Evolutionary conservation across 306 rosid species (phyloP).

Genomic region (Cicer yamashitae): DNA sequence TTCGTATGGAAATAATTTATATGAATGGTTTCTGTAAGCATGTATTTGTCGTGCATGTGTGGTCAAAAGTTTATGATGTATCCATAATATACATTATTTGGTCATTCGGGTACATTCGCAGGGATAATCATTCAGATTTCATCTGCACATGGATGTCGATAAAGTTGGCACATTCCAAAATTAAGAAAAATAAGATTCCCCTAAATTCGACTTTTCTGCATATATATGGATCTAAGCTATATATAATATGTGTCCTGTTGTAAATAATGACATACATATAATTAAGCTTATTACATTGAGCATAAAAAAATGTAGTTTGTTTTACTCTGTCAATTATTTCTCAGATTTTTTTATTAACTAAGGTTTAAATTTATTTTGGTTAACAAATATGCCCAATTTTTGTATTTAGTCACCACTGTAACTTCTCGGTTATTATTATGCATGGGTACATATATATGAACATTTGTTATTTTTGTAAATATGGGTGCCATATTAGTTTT

Average conservation of each 20-base stretch:
- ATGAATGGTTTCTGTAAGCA: constrained; percentile 29
- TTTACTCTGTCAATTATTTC: too few relatives aligned
- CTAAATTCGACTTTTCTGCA: background rate
- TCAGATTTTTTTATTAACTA: too few relatives aligned
- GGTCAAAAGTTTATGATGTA: constrained; percentile 35
- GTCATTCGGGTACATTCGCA: constrained; percentile 3
- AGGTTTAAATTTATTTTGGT: too few relatives aligned
- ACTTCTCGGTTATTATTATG: too few relatives aligned
- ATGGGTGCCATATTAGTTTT: too few relatives aligned
- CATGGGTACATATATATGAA: too few relatives aligned
- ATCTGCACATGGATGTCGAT: constrained; percentile 39
- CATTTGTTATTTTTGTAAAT: too few relatives aligned
- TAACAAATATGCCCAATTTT: too few relatives aligned
- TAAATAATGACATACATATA: too few relatives aligned
- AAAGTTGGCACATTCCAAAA: constrained; percentile 31
- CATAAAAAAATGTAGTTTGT: background rate
- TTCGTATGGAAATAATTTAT: background rate
- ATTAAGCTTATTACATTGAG: background rate
- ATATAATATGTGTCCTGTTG: background rate
- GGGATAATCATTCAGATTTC: constrained; percentile 11
- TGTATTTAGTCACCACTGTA: too few relatives aligned
- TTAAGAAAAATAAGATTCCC: background rate
- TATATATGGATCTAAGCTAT: background rate
- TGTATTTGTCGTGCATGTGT: constrained; percentile 43
- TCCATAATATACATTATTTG: background rate